Conservation (phyloP, 192 early-diverging fungal species). For the Mortierella alpina region DNA sequence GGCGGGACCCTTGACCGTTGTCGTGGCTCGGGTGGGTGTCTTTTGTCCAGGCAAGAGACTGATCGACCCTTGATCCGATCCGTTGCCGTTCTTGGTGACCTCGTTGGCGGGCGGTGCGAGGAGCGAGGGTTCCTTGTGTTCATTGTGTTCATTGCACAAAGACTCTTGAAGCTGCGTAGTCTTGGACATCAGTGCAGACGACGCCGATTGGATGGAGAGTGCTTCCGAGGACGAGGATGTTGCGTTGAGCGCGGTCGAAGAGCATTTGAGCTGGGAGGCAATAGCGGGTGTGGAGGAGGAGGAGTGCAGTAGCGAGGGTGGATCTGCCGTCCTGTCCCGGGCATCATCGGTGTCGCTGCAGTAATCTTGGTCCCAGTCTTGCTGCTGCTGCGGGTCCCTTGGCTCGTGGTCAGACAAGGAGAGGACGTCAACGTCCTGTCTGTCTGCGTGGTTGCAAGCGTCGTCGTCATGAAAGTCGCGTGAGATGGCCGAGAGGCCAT, state of each 20-base stretch:
- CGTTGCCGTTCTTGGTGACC: neutral
- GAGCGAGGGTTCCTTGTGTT: neutral
- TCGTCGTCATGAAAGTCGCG: constrained; percentile 8
- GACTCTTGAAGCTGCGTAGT: neutral
- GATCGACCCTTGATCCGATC: constrained; percentile 12
- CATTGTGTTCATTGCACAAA: neutral
- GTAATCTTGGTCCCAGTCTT: neutral
- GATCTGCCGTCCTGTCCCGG: neutral
- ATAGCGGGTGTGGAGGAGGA: constrained; percentile 11
- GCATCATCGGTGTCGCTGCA: neutral
- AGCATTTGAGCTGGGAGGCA: neutral
- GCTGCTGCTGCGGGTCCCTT: neutral
- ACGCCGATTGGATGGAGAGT: neutral
- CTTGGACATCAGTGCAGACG: neutral
- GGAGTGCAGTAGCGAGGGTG: constrained; percentile 16
- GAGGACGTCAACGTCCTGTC: constrained; percentile 14
- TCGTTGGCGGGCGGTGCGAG: neutral
- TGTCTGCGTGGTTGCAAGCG: constrained; percentile 9
- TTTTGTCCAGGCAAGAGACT: constrained; percentile 32
- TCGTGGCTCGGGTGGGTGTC: constrained; percentile 28
- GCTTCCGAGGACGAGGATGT: neutral
- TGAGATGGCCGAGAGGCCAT: constrained; percentile 13
- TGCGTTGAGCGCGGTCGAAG: constrained; percentile 3
- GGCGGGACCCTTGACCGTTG: neutral
- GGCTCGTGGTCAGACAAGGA: constrained; percentile 5